Evolutionary conservation across 108 stramenopile species (phyloP).

Genomic region (Cyclostephanos invisitatus): DNA sequence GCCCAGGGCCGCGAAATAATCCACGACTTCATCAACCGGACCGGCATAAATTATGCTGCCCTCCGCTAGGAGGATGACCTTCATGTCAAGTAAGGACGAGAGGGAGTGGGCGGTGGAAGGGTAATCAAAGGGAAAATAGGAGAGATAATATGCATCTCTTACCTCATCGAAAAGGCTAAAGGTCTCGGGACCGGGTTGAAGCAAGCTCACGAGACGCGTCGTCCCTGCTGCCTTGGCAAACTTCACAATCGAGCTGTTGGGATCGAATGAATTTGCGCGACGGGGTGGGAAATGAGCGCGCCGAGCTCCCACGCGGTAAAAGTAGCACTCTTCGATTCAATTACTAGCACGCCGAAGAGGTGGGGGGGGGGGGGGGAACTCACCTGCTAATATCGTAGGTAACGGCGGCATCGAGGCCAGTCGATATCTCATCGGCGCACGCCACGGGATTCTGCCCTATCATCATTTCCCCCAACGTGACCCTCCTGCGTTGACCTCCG

Average conservation of each 20-base stretch:
- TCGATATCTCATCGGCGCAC: slow-evolving; percentile 88
- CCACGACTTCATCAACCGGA: slow-evolving; percentile 66
- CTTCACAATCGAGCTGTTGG: slow-evolving; percentile 37
- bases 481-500: slow-evolving; percentile 76
- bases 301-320: too few species aligned
- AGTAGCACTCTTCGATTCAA: too few species aligned
- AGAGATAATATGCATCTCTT: background rate
- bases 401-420: slow-evolving; percentile 81
- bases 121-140: background rate
- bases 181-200: slow-evolving; percentile 94
- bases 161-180: slow-evolving; percentile 81
- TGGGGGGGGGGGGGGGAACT: background rate
- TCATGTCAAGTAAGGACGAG: slow-evolving; percentile 23
- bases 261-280: slow-evolving; percentile 24
- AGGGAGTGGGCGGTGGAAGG: background rate
- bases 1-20: slow-evolving; percentile 75
- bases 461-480: slow-evolving; percentile 89
- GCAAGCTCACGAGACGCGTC: slow-evolving; percentile 79
- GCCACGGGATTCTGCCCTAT: slow-evolving; percentile 60
- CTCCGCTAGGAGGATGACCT: slow-evolving; percentile 82
- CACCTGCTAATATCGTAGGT: slow-evolving; percentile 66
- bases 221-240: slow-evolving; percentile 47
- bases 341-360: background rate
- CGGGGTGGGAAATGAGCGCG: background rate
- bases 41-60: slow-evolving; percentile 87